Evolutionary conservation across 345 rosid genomes (phyloP).

Genomic region (Bretschneidera sinensis): DNA sequence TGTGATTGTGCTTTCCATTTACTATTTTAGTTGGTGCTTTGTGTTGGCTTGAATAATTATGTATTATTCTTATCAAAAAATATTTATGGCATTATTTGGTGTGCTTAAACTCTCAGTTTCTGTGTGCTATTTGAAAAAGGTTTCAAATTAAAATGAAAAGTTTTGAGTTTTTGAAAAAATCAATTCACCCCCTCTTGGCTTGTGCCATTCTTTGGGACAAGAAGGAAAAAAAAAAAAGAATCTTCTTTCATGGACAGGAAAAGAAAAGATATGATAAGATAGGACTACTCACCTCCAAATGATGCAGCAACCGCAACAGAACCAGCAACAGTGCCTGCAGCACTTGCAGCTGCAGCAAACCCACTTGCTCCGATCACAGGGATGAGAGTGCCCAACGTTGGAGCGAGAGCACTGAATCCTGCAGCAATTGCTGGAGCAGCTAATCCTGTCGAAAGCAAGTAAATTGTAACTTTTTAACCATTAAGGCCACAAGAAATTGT

Average conservation of each 20-base stretch:
- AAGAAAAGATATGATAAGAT: constrained; percentile 4
- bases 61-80: no score
- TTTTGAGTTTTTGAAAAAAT: no score
- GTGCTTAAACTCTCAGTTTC: no score
- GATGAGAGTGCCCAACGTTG: constrained; percentile 79
- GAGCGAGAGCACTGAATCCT: constrained; percentile 91
- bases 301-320: constrained; percentile 99
- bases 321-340: constrained; percentile 94
- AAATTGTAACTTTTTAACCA: constrained; percentile 9
- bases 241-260: background rate
- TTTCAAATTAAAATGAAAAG: no score
- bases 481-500: constrained; percentile 2
- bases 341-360: constrained; percentile 96
- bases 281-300: constrained; percentile 77
- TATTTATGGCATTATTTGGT: no score
- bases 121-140: no score
- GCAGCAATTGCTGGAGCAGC: constrained; percentile 99
- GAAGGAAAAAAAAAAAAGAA: background rate
- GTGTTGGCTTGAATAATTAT: no score
- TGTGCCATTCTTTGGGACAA: no score
- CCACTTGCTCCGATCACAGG: constrained; percentile 98
- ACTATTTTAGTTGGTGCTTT: no score
- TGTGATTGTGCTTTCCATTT: no score
- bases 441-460: constrained; percentile 49
- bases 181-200: no score